Conservation (phyloP, 2,329 filamentous ascomycete species). For the Cercospora beticola region DNA sequence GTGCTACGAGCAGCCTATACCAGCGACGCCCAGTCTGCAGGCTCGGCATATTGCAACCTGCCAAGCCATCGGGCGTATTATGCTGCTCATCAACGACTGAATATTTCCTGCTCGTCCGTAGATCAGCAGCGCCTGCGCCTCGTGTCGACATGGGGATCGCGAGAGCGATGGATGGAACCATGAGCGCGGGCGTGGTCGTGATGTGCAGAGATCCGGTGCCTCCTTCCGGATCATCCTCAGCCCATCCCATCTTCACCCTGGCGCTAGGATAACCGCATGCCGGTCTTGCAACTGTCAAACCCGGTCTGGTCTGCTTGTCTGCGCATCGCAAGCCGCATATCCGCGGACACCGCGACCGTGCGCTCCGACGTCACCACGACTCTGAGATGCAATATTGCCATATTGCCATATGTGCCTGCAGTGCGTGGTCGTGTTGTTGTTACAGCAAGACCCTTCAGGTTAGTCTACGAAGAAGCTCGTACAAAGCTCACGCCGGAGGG, state of each 20-base stretch:
- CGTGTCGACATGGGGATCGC: not conserved
- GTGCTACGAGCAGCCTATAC: not conserved
- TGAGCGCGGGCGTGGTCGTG: not conserved
- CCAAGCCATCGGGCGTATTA: not conserved
- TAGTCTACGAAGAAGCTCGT: not conserved
- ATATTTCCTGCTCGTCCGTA: too few species aligned
- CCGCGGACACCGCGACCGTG: not conserved
- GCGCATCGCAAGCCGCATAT: not conserved
- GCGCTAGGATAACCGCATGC: not conserved
- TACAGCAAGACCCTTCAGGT: not conserved
- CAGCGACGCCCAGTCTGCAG: not conserved
- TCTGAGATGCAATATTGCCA: not conserved
- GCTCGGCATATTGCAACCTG: not conserved
- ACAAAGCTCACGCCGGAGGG: not conserved
- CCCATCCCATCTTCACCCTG: not conserved
- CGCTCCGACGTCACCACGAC: not conserved
- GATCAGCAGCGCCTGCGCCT: not conserved
- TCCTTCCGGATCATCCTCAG: slow-evolving; percentile 8
- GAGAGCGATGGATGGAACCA: not conserved
- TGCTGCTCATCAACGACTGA: not conserved
- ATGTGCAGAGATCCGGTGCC: not conserved
- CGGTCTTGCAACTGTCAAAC: slow-evolving; percentile 2
- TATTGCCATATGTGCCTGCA: not conserved
- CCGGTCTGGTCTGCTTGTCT: not conserved
- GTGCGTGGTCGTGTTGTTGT: not conserved